Conservation (phyloP, 352 stramenopile species). For the Paralagenidium karlingii region DNA sequence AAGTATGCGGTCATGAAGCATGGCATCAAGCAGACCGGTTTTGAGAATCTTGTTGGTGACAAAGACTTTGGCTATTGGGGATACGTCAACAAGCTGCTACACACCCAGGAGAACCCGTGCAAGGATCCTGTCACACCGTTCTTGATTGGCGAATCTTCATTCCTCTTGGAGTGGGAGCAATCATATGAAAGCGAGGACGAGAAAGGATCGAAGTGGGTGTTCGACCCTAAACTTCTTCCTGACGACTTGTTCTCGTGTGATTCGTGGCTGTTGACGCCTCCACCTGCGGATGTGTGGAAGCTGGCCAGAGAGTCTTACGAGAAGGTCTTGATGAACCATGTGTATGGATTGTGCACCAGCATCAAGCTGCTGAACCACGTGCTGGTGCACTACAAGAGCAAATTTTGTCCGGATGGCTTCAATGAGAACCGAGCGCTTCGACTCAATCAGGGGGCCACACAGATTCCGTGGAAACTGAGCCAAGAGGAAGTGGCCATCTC, state of each 20-base stretch:
- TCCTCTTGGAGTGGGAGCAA: conserved; percentile 29
- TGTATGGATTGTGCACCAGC: conserved; percentile 65
- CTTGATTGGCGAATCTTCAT: conserved; percentile 25
- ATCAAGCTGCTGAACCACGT: conserved; percentile 63
- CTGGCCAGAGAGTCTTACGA: conserved; percentile 33
- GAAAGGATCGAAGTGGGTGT: conserved; percentile 40
- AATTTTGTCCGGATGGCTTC: conserved; percentile 43
- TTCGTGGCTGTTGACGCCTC: conserved; percentile 50
- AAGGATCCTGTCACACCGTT: conserved; percentile 22
- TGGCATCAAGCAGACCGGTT: conserved; percentile 46
- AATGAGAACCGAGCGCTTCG: conserved; percentile 53
- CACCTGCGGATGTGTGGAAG: conserved; percentile 45
- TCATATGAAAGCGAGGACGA: conserved; percentile 28
- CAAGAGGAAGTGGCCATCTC: no score
- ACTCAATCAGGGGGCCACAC: no score
- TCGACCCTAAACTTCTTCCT: conserved; percentile 49
- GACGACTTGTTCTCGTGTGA: conserved; percentile 66
- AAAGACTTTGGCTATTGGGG: conserved; percentile 39
- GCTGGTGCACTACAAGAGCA: conserved; percentile 44
- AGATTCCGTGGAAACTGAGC: conserved; percentile 2
- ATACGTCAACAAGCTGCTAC: conserved; percentile 37
- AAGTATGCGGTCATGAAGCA: conserved; percentile 50
- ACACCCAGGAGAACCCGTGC: conserved; percentile 37
- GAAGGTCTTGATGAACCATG: conserved; percentile 31
- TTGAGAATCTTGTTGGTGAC: conserved; percentile 60